phyloP scores from a whole-genome alignment of 768 basidiomycete genomes.

The Tylopilus sp. region DNA sequence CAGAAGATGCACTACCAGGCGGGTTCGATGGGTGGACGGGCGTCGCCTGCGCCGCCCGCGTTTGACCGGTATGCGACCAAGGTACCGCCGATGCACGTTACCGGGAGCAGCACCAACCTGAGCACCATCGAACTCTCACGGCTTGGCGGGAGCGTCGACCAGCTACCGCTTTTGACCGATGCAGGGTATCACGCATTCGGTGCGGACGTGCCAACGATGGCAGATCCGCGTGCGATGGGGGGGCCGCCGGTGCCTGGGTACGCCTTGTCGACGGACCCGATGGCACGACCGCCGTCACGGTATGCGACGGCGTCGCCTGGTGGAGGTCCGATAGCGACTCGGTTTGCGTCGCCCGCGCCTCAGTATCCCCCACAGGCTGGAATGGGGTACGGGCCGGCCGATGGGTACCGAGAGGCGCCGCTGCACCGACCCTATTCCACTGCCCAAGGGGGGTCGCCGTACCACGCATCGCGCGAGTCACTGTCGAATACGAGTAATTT shows the following conservation, averaged over 20 bases:
- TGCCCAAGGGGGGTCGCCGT: conserved; percentile 14
- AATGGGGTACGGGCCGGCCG: conserved; percentile 24
- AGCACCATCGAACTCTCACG: conserved; percentile 54
- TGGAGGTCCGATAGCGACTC: conserved; percentile 24
- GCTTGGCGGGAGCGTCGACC: conserved; percentile 48
- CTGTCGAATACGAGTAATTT: conserved; percentile 21
- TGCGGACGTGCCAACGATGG: conserved; percentile 7
- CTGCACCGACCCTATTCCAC: conserved; percentile 54
- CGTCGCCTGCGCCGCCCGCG: conserved; percentile 41
- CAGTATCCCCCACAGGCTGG: conserved; percentile 34
- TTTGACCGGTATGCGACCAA: conserved; percentile 59
- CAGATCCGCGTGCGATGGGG: background rate
- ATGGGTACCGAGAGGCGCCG: conserved; percentile 55
- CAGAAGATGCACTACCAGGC: conserved; percentile 41
- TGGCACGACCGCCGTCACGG: conserved; percentile 21
- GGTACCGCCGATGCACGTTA: conserved; percentile 32
- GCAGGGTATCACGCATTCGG: conserved; percentile 13
- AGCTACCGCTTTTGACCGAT: conserved; percentile 56
- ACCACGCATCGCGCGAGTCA: conserved; percentile 17
- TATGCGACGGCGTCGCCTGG: conserved; percentile 4
- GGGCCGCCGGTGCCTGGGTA: conserved; percentile 24
- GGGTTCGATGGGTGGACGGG: conserved; percentile 31
- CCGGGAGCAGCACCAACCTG: conserved; percentile 5
- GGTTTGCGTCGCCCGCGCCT: conserved; percentile 39
- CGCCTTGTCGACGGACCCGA: conserved; percentile 19